Base-by-base conservation (phyloP, 2,329 filamentous ascomycete genomes). In the Botryotinia narcissicola region DNA sequence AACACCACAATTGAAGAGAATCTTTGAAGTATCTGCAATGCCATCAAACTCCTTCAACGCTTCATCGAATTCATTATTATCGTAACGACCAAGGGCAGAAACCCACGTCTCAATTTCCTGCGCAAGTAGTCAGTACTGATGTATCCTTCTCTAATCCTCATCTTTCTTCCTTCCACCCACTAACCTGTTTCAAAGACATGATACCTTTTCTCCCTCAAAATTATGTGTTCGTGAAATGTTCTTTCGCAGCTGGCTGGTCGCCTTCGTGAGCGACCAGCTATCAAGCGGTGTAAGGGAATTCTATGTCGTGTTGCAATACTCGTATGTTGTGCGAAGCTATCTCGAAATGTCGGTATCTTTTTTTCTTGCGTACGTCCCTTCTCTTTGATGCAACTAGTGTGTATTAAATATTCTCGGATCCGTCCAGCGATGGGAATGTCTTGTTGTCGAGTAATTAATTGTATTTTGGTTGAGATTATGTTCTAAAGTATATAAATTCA, bases 31-130 rank as follows among this genome's bases (percentile, higher is more conserved):
- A 82, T 98, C 96, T 75, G 92, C 88, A 80, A 99, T 97, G 78
- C 87, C 89, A 76, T 93, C 92, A 81, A 99, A 98, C 75, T 93
- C 89, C 78, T 87, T 89, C 76, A 98, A 85, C 42, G 96, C 91
- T 77, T 95, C 92, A 80, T 98, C 95, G 84, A 97, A 98, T 81
- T 99, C 94, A 84, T 97, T 97, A 84, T 95, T 96, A 84, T 99
- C 96, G 85, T 99, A 99, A 81, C 92, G 91, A 79, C 86, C 90
- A 72, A 99, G 90, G 83, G 96, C 96, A 82, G 91, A 87, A 78
- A 98, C 96, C 96, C 96, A 99, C 68, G 94, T 97, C 85, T 98
- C 95, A 83, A 99, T 99, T 92, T 99, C 96, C 95, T 83, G 75
- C 35, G 64, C 40, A 66, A 51, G 16, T 42, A 35, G 68, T 73